phyloP scores from a whole-genome alignment of 768 basidiomycete species.

The Pulveroboletus sp. region DNA sequence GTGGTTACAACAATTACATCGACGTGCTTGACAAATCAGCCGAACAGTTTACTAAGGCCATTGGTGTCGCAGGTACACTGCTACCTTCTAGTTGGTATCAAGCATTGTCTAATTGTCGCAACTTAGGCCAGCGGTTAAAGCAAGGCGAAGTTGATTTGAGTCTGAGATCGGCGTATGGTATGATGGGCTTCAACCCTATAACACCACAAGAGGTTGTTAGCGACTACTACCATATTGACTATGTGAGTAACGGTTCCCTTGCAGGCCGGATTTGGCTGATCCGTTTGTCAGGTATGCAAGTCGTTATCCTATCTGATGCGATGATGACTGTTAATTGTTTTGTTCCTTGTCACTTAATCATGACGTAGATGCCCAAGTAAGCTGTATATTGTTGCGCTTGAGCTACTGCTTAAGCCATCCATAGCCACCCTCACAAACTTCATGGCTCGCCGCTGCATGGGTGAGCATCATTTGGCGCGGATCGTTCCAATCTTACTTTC shows the following conservation, averaged over 20 bases:
- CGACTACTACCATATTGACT: constrained; percentile 57
- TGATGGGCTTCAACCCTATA: constrained; percentile 45
- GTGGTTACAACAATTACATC: constrained; percentile 45
- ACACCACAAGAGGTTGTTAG: constrained; percentile 47
- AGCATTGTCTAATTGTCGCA: constrained; percentile 34
- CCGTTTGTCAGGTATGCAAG: constrained; percentile 27
- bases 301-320: not conserved
- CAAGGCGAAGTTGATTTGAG: constrained; percentile 48
- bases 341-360: not conserved
- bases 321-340: not conserved
- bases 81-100: constrained; percentile 38
- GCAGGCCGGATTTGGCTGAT: constrained; percentile 2
- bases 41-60: constrained; percentile 39
- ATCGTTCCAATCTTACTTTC: constrained; percentile 1
- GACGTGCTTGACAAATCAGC: constrained; percentile 40
- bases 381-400: not conserved
- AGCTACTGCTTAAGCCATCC: constrained; percentile 30
- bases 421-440: constrained; percentile 61
- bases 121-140: constrained; percentile 12
- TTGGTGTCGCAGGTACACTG: constrained; percentile 42
- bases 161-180: constrained; percentile 50
- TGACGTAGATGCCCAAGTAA: constrained; percentile 32
- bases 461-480: constrained; percentile 30
- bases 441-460: constrained; percentile 62
- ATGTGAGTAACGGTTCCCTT: constrained; percentile 12